Evolutionary conservation across 805 yeast genomes (phyloP).

Genomic region (Candida germanica): DNA sequence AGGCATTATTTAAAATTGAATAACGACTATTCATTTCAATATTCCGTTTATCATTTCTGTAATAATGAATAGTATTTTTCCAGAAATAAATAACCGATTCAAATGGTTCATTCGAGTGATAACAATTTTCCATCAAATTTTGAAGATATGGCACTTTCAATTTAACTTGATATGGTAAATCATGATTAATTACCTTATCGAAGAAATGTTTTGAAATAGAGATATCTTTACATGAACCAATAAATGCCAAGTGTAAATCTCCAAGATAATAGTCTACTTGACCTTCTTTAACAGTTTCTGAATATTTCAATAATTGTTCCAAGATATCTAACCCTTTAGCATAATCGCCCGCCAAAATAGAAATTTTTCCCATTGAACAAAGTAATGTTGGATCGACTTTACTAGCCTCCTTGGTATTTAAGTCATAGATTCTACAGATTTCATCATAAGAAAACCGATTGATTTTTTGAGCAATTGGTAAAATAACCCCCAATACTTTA

Average conservation of each 20-base stretch:
- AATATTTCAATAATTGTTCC: conserved; percentile 53
- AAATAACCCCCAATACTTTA: conserved; percentile 62
- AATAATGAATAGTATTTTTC: conserved; percentile 58
- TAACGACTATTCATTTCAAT: conserved; percentile 55
- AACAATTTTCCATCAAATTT: conserved; percentile 58
- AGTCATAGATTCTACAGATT: conserved; percentile 53
- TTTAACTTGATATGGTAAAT: conserved; percentile 69
- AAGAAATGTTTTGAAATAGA: conserved; percentile 70
- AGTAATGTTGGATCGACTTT: conserved; percentile 47
- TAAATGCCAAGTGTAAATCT: conserved; percentile 73
- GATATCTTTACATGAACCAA: conserved; percentile 73
- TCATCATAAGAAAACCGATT: conserved; percentile 62
- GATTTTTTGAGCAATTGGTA: conserved; percentile 62
- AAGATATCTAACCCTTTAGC: conserved; percentile 64
- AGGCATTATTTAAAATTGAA: conserved; percentile 65
- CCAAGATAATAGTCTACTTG: conserved; percentile 34
- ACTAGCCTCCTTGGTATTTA: conserved; percentile 29
- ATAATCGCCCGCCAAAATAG: conserved; percentile 62
- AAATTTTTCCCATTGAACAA: conserved; percentile 72
- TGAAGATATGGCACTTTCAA: conserved; percentile 73
- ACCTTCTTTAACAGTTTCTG: conserved; percentile 25
- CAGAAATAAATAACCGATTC: conserved; percentile 59
- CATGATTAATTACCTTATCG: conserved; percentile 64
- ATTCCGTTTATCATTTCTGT: conserved; percentile 31
- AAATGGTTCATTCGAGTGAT: conserved; percentile 54